Evolutionary conservation across 2,329 filamentous ascomycete species (phyloP), one percentile per base, ranked within the genome.

Genomic region (Aspergillus sp.): DNA sequence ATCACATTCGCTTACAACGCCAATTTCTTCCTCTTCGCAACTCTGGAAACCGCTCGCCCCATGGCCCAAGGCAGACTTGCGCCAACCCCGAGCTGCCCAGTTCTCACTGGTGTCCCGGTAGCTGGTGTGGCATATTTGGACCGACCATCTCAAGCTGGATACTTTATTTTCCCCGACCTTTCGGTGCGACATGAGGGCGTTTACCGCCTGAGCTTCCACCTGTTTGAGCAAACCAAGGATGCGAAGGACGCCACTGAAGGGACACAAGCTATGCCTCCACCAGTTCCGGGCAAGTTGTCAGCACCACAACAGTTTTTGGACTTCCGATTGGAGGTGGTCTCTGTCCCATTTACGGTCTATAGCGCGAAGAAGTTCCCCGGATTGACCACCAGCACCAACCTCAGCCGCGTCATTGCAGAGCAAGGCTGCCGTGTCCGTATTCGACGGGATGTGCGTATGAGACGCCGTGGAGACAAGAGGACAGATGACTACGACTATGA

Each of bases 301-400:
- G 73, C 77, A 15, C 78, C 75, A 48, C 79, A 71, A 74, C 82
- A 68, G 76, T 89, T 84, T 58, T 90, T 96, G 62, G 89, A 92
- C 69, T 93, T 91, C 78, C 85, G 93, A 54, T 85, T 97, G 77
- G 91, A 96, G 74, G 90, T 97, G 68, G 92, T 93, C 80, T 96
- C 95, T 0, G 78, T 83, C 12, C 87, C 90, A 0, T 98, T 99
- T 74, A 87, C 86, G 49, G 95, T 98, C 43, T 98, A 84, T 79
- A 97, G 93, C 67, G 95, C 95, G 52, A 99, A 98, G 87, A 98
- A 97, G 79, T 99, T 99, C 78, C 95, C 95, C 15, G 95, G 93
- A 17, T 80, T 98, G 58, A 89, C 90, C 45, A 91, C 95, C 74
- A 97, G 92, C 78, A 99, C 95, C 0, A 81, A 84, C 12, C 81